Percentiles rank a stretch among this genome's conserved stretches.
These are phyloP conservation scores for Citrullus colocynthis DNA, from an alignment of 306 rosid species.

Conservation along the genomic window DNA sequence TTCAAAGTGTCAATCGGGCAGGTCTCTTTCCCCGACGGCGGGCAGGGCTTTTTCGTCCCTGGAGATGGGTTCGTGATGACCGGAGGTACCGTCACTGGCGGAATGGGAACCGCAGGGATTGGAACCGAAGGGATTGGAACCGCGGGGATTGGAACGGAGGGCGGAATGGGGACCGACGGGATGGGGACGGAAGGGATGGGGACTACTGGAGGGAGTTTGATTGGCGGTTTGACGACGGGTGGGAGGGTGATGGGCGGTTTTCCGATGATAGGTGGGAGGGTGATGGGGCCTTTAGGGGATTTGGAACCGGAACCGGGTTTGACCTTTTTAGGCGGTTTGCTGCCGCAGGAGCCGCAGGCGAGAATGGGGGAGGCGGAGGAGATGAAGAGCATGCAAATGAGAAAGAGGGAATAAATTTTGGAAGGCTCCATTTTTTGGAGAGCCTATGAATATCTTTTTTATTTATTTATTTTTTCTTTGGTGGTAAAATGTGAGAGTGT, in stretches of 20 bases:
- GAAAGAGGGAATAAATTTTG: constrained; percentile 38
- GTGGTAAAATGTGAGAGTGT: not conserved
- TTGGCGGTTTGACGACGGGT: not conserved
- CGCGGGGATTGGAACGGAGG: not conserved
- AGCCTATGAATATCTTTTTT: not conserved
- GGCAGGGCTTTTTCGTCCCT: constrained; percentile 16
- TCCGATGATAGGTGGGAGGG: constrained; percentile 9
- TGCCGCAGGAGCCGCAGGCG: constrained; percentile 57
- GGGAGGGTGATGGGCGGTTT: constrained; percentile 16
- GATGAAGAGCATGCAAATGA: constrained; percentile 65
- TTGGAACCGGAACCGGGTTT: constrained; percentile 14
- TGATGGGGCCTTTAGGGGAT: constrained; percentile 24
- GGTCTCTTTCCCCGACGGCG: constrained; percentile 31
- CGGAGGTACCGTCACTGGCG: not conserved
- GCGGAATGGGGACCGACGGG: constrained; percentile 8
- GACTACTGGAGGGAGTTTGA: not conserved
- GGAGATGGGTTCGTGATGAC: not conserved
- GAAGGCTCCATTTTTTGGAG: constrained; percentile 38
- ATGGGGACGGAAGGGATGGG: constrained; percentile 5
- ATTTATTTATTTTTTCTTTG: not conserved
- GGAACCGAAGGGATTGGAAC: not conserved
- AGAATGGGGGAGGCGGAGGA: constrained; percentile 64
- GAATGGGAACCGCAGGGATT: not conserved
- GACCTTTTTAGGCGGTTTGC: constrained; percentile 27
- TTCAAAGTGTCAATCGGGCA: constrained; percentile 87